Conservation (phyloP, 2,329 filamentous ascomycete genomes). For the Pseudocercospora vitis region DNA sequence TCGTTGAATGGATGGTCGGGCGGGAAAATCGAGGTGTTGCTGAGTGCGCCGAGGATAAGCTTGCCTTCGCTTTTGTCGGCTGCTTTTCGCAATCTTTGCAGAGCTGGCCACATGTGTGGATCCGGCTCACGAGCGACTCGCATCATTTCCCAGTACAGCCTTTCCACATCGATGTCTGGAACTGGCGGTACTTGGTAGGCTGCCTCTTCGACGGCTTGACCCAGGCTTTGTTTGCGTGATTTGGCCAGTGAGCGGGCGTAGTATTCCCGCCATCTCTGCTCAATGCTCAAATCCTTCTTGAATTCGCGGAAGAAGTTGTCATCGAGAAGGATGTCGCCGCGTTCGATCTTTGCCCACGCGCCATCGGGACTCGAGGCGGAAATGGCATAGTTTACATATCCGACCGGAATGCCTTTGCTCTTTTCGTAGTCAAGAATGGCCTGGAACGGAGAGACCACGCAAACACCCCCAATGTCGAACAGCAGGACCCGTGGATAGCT, state of each 20-base stretch:
- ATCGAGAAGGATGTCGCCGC: constrained; percentile 76
- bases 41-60: constrained; percentile 77
- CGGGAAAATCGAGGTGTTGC: constrained; percentile 88
- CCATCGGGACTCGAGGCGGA: constrained; percentile 74
- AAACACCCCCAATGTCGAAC: constrained; percentile 96
- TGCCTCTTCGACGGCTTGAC: constrained; percentile 36
- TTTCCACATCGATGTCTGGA: constrained; percentile 73
- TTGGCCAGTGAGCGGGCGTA: constrained; percentile 35
- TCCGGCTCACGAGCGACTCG: constrained; percentile 66
- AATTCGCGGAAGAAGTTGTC: constrained; percentile 74
- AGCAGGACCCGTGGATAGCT: constrained; percentile 68
- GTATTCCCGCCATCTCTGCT: constrained; percentile 67
- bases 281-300: constrained; percentile 67
- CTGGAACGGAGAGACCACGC: constrained; percentile 91
- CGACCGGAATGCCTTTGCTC: constrained; percentile 71
- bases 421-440: constrained; percentile 89
- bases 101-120: constrained; percentile 83
- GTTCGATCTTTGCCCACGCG: constrained; percentile 85
- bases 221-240: constrained; percentile 44
- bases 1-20: constrained; percentile 66
- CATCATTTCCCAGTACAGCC: constrained; percentile 93
- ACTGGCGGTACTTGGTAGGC: constrained; percentile 54
- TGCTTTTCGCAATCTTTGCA: constrained; percentile 61
- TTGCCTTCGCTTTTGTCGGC: constrained; percentile 39
- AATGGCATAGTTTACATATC: constrained; percentile 91